Evolutionary conservation across 2,329 filamentous ascomycete genomes (phyloP), one percentile per base, ranked within the genome.

Genomic region (Fusarium staphyleae): DNA sequence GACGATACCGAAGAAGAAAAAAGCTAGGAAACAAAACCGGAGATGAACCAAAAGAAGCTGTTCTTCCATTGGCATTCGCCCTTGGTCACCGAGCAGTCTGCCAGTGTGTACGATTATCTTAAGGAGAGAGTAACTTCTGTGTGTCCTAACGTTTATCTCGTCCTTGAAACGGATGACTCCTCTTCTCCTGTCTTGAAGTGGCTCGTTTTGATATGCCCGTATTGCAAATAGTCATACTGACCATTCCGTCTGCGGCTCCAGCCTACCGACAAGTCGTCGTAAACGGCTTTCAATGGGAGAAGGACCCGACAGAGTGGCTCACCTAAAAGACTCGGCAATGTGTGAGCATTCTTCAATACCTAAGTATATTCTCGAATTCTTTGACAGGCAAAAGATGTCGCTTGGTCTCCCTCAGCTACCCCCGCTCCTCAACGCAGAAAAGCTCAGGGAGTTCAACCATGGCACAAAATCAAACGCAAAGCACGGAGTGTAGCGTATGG

Each of bases 51-150:
- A 12, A 66, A 66, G 42, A 60, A 52, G 33, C 18, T 65, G 3
- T 66, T 66, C 43, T 66, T 66, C 19, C 46, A 50, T 12, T 28
- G 52, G 3, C 55, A 63, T 40, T 65, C 63, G 3, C 59, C 62
- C 3, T 65, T 54, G 62, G 62, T 63, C 10, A 66, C 65, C 11
- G 59, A 66, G 48, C 59, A 66, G 40, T 39, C 63, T 35, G 54
- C 50, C 5, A 66, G 62, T 33, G 48, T 66, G 10, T 57, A 63
- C 22, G 51, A 58, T 29, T 62, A 58, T 43, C 52, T 66, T 15
- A 57, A 66, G 35, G 57, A 54, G 5, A 37, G 53, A 19, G 18
- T 66, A 15, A 63, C 60, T 8, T 46, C 57, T 30, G 60, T 66
- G 36, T 44, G 63, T 52, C 36, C 33, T 32, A 24, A 26, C 26